Evolutionary conservation across 169 alveolate species (phyloP), one percentile per base, ranked within the genome.

Genomic region (Cryptosporidium ryanae): DNA sequence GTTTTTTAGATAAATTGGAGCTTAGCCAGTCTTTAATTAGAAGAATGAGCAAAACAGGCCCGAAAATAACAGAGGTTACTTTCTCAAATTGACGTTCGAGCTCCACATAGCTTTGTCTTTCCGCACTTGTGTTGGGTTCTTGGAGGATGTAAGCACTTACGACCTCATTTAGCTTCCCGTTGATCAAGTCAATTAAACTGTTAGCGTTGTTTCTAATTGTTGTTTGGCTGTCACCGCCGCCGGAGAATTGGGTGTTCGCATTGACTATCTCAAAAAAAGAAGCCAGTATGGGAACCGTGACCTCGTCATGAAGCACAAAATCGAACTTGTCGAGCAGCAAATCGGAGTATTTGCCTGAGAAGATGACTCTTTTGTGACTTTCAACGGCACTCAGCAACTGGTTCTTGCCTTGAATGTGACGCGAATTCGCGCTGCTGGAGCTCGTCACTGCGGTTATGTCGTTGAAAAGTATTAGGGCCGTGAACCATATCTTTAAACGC

Each of bases 1-100:
- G 31, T 57, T 76, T 76, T 48, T 76, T 76, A 57, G 87, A 76
- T 27, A 29, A 76, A n/a, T 76, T 55, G 2, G 32, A 31, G 21
- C 25, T n/a, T 12, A 76, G 4, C 87, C 87, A 76, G 17, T n/a
- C 34, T 59, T 76, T 55, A 27, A 76, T 34, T 21, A 76, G 18
- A 10, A 46, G 8, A 29, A 61, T 23, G 1, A 76, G 34, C 15
- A 59, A 59, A 1, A 27, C 21, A n/a, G 87, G 87, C 1, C 87
- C 87, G 59, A 76, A 59, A 76, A 76, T 54, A 76, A 76, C 21
- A 13, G 49, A 76, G 17, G 31, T 43, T 25, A 76, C 32, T 23
- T 54, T 76, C 43, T 76, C 87, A 7, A 76, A 8, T 55, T 57
- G 32, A 38, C 13, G 32, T 76, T 76, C 48, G 3, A 76, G n/a